Conservation (phyloP, 2,329 filamentous ascomycete genomes). For the Fusarium floridanum region DNA sequence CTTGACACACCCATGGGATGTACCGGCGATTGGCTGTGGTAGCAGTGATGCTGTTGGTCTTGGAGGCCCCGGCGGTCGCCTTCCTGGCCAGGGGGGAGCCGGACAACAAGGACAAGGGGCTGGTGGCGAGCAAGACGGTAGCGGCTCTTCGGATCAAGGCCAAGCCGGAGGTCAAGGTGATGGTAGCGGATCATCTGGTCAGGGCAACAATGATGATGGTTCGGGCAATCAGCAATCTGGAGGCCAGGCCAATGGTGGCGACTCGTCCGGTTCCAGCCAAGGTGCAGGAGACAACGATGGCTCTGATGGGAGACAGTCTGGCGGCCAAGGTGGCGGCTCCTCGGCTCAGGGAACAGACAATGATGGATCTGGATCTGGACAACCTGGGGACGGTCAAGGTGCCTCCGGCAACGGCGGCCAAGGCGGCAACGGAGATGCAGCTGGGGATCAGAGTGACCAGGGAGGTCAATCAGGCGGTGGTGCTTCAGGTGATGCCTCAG, state of each 20-base stretch:
- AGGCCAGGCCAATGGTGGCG: not conserved
- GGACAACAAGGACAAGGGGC: not conserved
- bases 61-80: conserved; percentile 27
- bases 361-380: not conserved
- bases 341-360: not conserved
- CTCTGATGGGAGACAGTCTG: not conserved
- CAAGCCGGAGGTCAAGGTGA: not conserved
- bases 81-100: not conserved
- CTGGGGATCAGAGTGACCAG: not conserved
- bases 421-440: not conserved
- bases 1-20: conserved; percentile 6
- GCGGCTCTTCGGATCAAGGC: not conserved
- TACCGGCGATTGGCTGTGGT: conserved; percentile 10
- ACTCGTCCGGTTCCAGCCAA: not conserved
- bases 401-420: not conserved
- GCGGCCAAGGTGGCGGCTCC: not conserved
- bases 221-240: not conserved
- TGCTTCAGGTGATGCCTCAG: not conserved
- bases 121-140: not conserved
- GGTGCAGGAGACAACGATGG: not conserved
- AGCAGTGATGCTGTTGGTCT: not conserved
- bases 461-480: not conserved
- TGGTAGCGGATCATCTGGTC: not conserved
- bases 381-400: not conserved
- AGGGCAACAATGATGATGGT: not conserved